These are phyloP conservation scores for Lipomyces orientalis DNA, from an alignment of 805 yeast genomes.

Conservation along the genomic window DNA sequence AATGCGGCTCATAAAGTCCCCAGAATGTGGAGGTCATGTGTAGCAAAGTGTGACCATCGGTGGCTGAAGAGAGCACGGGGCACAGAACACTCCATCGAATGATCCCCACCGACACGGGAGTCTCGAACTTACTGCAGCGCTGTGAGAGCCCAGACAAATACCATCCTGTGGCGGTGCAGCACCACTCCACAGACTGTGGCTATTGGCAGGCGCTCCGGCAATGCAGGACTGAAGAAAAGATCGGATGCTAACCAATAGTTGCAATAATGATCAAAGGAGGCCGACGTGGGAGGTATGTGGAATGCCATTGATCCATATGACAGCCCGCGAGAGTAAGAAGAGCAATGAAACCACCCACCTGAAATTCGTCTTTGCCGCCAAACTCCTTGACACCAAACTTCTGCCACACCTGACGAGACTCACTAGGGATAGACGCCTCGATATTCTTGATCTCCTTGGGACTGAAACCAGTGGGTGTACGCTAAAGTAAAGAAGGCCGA, in stretches of 20 bases:
- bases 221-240: no score
- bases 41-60: neutral
- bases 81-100: neutral
- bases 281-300: neutral
- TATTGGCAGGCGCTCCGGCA: no score
- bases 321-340: neutral
- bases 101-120: neutral
- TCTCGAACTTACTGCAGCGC: no score
- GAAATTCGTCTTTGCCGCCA: conserved; percentile 58
- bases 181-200: no score
- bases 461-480: conserved; percentile 88
- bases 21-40: neutral
- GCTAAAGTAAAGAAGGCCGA: conserved; percentile 42
- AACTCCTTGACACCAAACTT: conserved; percentile 65
- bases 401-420: conserved; percentile 78
- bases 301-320: neutral
- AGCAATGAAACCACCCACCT: conserved; percentile 26
- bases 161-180: no score
- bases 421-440: conserved; percentile 79
- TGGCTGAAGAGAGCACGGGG: neutral
- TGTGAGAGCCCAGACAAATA: neutral
- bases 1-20: neutral
- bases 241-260: no score
- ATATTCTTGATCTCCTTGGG: conserved; percentile 86
- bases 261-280: neutral